A percentile compares a stretch with the other conserved stretches of the same genome.
phyloP scores from a whole-genome alignment of 1,139 yeast genomes.

The Lodderomyces oxycetoniae region DNA sequence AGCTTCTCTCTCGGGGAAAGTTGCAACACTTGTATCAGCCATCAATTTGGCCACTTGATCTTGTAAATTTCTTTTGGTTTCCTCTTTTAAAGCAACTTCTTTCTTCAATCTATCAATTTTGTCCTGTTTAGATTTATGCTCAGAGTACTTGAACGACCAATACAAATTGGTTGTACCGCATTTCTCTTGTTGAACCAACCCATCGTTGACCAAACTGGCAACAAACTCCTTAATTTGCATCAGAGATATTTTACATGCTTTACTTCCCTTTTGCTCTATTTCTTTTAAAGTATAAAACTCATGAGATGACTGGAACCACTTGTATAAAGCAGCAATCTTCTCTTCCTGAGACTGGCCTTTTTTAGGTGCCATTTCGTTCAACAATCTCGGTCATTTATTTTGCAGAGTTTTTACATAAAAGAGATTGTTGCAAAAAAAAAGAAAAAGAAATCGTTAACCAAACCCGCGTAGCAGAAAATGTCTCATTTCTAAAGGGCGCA shows the following conservation, averaged over 20 bases:
- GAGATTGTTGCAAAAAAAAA: slow-evolving; percentile 2
- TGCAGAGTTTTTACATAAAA: too few relatives aligned
- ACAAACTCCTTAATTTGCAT: slow-evolving; percentile 50
- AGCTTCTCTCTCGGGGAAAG: slow-evolving; percentile 5
- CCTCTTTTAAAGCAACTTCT: slow-evolving; percentile 10
- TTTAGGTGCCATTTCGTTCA: slow-evolving; percentile 21
- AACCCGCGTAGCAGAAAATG: too few relatives aligned
- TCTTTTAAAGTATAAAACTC: slow-evolving; percentile 47
- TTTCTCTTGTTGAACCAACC: slow-evolving; percentile 44
- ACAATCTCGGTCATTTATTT: too few relatives aligned
- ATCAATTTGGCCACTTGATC: slow-evolving; percentile 4
- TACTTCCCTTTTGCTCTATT: slow-evolving; percentile 43
- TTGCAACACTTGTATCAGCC: slow-evolving; percentile 5
- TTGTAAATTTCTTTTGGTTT: slow-evolving; percentile 7
- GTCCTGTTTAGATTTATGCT: slow-evolving; percentile 14
- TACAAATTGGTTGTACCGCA: slow-evolving; percentile 51
- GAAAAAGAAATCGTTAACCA: too few relatives aligned
- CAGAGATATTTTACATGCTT: slow-evolving; percentile 40
- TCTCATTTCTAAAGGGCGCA: too few relatives aligned
- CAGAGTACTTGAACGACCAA: slow-evolving; percentile 48
- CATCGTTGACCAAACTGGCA: slow-evolving; percentile 42
- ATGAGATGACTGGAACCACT: slow-evolving; percentile 38
- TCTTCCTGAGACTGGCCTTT: slow-evolving; percentile 37
- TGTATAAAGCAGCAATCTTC: slow-evolving; percentile 31
- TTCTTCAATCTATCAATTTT: slow-evolving; percentile 16